Conservation (phyloP, 2,329 filamentous ascomycete species). For the Colletotrichum theobromicola region DNA sequence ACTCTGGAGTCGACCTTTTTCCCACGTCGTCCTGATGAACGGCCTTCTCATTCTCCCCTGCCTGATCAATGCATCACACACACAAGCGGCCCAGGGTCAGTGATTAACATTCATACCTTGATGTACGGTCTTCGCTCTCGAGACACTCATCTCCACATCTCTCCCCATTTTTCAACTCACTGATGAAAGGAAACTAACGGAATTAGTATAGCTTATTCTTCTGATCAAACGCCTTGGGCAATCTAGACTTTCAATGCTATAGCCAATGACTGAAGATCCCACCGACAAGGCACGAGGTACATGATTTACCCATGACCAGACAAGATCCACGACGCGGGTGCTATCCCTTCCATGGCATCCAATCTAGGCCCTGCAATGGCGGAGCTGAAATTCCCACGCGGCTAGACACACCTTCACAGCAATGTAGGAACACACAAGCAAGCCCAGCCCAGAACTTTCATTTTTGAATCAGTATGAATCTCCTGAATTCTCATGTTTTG, state of each 20-base stretch:
- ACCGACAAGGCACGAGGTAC: background rate
- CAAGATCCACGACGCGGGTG: background rate
- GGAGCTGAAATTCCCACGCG: background rate
- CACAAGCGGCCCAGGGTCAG: background rate
- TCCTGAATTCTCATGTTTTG: background rate
- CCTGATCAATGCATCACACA: background rate
- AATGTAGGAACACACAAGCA: background rate
- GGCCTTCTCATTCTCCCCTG: background rate
- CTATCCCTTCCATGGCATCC: background rate
- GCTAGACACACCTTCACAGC: background rate
- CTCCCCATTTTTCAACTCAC: background rate
- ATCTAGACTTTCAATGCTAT: background rate
- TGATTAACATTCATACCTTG: background rate
- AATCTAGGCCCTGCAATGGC: background rate
- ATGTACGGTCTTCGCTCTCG: background rate
- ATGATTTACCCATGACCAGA: background rate
- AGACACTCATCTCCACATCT: background rate
- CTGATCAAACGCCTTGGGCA: background rate
- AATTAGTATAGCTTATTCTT: background rate
- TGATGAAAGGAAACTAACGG: background rate
- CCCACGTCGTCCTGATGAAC: background rate
- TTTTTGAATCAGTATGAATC: background rate
- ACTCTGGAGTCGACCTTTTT: background rate
- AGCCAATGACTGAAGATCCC: background rate
- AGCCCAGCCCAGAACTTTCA: background rate